phyloP scores from a whole-genome alignment of 495 filamentous ascomycete genomes.

The Hypomontagnella monticulosa region DNA sequence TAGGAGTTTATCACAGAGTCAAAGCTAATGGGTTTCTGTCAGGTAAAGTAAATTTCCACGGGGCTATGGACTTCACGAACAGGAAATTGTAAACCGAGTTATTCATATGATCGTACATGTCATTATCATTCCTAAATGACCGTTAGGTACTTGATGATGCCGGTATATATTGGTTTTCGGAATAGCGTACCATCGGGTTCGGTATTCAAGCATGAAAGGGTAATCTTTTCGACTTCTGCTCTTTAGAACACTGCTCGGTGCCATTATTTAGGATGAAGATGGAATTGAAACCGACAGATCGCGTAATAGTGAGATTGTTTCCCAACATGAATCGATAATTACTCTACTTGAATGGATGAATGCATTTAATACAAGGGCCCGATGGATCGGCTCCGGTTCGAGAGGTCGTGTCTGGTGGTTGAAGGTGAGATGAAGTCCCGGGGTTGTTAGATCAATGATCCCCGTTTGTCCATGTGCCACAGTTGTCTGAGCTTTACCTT shows the following conservation, averaged over 20 bases:
- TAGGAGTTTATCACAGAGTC: conserved; percentile 94
- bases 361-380: too few relatives aligned
- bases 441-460: too few relatives aligned
- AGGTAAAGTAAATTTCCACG: neutral
- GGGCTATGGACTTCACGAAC: conserved; percentile 44
- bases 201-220: conserved; percentile 79
- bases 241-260: conserved; percentile 62
- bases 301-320: too few relatives aligned
- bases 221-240: conserved; percentile 76
- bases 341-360: too few relatives aligned
- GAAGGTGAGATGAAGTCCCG: too few relatives aligned
- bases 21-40: conserved; percentile 52
- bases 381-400: too few relatives aligned
- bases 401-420: too few relatives aligned
- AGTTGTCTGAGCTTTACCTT: too few relatives aligned
- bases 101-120: conserved; percentile 92
- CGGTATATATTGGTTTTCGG: conserved; percentile 1
- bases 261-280: conserved; percentile 40
- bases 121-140: conserved; percentile 83
- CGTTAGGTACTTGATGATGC: conserved; percentile 5
- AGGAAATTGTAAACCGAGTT: conserved; percentile 85
- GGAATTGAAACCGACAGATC: neutral
- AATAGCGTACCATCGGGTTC: conserved; percentile 80
- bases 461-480: too few relatives aligned
- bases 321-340: too few relatives aligned